phyloP scores from a whole-genome alignment of 345 rosid genomes.

The Arabis hirsuta region DNA sequence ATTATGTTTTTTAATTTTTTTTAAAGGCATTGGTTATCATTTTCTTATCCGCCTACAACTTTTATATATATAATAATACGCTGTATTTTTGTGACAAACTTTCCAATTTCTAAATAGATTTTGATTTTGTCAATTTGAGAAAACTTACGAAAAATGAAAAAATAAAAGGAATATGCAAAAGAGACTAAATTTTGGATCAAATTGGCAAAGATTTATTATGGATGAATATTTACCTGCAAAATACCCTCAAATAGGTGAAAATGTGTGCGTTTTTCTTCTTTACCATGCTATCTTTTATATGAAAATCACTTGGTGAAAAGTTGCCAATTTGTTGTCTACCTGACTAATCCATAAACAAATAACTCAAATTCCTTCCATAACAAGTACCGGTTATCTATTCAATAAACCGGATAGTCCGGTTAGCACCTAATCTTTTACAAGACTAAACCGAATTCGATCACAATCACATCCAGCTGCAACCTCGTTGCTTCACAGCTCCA shows the following conservation, averaged over 20 bases:
- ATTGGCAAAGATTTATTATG: no score
- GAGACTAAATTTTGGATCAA: not conserved
- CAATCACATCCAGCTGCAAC: slow-evolving; percentile 67
- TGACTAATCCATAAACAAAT: no score
- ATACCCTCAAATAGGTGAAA: no score
- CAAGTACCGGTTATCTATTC: not conserved
- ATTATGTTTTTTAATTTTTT: slow-evolving; percentile 4
- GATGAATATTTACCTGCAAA: no score
- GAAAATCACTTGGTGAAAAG: no score
- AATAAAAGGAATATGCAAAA: no score
- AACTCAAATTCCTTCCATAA: no score
- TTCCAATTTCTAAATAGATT: not conserved
- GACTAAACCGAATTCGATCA: slow-evolving; percentile 26
- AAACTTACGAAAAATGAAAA: not conserved
- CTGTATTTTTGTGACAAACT: not conserved
- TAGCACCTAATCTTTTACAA: not conserved
- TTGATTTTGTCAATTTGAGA: not conserved
- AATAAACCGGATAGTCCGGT: slow-evolving; percentile 6
- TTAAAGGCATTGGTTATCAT: not conserved
- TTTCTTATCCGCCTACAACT: slow-evolving; percentile 9
- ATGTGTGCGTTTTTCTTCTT: no score
- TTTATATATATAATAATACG: not conserved
- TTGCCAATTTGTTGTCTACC: no score
- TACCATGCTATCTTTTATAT: no score
- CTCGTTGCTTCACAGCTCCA: slow-evolving; percentile 60